These are phyloP conservation scores for Cephalotrichum gorgonifer DNA, from an alignment of 2,329 filamentous ascomycete species.

Conservation along the genomic window DNA sequence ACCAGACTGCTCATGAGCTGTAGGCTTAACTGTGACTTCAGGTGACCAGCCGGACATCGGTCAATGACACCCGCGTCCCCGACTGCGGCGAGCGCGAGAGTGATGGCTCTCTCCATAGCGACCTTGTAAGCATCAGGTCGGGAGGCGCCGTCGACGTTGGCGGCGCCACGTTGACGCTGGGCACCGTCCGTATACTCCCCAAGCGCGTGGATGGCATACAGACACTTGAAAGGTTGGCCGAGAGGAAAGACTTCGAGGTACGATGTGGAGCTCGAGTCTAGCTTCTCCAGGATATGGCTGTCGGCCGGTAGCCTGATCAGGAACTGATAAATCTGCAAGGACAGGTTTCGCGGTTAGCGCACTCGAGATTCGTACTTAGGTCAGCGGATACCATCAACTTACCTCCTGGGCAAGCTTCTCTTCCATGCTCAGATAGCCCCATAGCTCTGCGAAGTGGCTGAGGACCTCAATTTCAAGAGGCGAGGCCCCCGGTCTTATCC, in stretches of 20 bases:
- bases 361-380: slow-evolving; percentile 2
- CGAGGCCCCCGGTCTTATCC: slow-evolving; percentile 40
- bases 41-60: slow-evolving; percentile 7
- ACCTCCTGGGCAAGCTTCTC: slow-evolving; percentile 60
- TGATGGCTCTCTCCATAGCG: slow-evolving; percentile 33
- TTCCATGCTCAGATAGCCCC: slow-evolving; percentile 67
- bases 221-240: slow-evolving; percentile 58
- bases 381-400: slow-evolving; percentile 12
- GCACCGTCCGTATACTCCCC: slow-evolving; percentile 44
- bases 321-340: slow-evolving; percentile 57
- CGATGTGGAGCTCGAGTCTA: slow-evolving; percentile 42
- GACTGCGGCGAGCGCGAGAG: slow-evolving; percentile 49
- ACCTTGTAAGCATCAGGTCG: slow-evolving; percentile 18
- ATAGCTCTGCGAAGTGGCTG: slow-evolving; percentile 73
- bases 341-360: slow-evolving; percentile 7
- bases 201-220: slow-evolving; percentile 64
- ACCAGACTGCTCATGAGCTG: slow-evolving; percentile 6
- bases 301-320: slow-evolving; percentile 61
- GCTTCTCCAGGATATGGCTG: slow-evolving; percentile 45
- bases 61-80: slow-evolving; percentile 44
- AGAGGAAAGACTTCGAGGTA: slow-evolving; percentile 57
- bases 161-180: slow-evolving; percentile 17
- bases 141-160: slow-evolving; percentile 8
- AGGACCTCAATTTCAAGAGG: slow-evolving; percentile 70
- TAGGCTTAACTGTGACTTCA: slow-evolving; percentile 1